Conservation (phyloP, 2,329 filamentous ascomycete genomes). For the Ilyonectria sp. region DNA sequence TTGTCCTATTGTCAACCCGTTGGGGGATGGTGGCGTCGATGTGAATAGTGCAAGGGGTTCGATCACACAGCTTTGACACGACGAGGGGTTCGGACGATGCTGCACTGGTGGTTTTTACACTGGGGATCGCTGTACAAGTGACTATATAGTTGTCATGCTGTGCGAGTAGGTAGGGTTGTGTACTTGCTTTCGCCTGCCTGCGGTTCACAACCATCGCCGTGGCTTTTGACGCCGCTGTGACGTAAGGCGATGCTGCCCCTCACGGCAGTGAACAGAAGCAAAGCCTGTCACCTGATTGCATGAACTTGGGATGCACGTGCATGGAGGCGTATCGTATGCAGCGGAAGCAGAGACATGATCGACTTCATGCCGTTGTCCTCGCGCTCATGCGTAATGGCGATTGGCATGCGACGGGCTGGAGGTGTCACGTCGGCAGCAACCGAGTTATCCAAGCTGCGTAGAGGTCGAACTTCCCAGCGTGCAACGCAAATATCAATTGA, state of each 20-base stretch:
- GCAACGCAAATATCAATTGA: background rate
- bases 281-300: background rate
- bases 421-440: background rate
- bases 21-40: constrained; percentile 25
- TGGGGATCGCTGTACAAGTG: background rate
- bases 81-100: background rate
- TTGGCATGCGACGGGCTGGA: background rate
- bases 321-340: no score
- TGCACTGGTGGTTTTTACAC: background rate
- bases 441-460: background rate
- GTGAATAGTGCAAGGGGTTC: constrained; percentile 15
- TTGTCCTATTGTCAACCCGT: constrained; percentile 40
- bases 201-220: background rate
- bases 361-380: background rate
- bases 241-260: background rate
- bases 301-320: background rate
- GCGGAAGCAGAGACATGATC: no score
- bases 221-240: background rate
- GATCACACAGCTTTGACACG: background rate
- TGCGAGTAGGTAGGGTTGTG: background rate
- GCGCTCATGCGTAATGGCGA: background rate
- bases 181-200: background rate
- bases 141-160: background rate
- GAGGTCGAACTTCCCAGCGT: background rate
- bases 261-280: background rate